Evolutionary conservation across 495 filamentous ascomycete genomes (phyloP), one percentile per base, ranked within the genome.

Genomic region (Gamarada debralockiae): DNA sequence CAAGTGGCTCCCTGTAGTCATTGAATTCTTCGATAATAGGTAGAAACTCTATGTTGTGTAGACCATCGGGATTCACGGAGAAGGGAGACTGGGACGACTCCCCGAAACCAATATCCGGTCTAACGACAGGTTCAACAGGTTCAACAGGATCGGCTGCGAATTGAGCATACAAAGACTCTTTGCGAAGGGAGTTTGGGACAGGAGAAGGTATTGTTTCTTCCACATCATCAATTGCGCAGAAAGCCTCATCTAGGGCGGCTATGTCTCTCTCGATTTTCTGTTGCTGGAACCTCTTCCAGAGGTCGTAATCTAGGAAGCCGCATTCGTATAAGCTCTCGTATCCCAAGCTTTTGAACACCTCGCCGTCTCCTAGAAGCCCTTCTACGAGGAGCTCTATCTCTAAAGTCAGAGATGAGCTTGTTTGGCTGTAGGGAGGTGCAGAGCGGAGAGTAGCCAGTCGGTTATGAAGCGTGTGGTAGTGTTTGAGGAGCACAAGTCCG

Each of bases 181-280:
- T n/a, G n/a, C n/a, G n/a, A n/a, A n/a, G n/a, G n/a, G n/a, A n/a
- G n/a, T n/a, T n/a, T n/a, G n/a, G n/a, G n/a, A n/a, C n/a, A n/a
- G n/a, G n/a, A n/a, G n/a, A n/a, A n/a, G n/a, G n/a, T n/a, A n/a
- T n/a, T n/a, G n/a, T n/a, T n/a, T 44, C 41, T 20, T 22, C 41
- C n/a, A n/a, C n/a, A n/a, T 45, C 23, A 45, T 45, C 42, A 21
- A 45, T 25, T 45, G 42, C 42, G 17, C 42, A 45, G 42, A 45
- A 45, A 2, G 8, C 3, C 7, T 45, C 42, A 25, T 45, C 42
- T 10, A 45, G 42, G 8, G 10, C 15, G 12, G 42, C 17, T 7
- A 45, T 45, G 24, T 45, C 42, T 1, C 17, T 45, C 5, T 45
- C 17, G 42, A 45, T n/a, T 3, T 45, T 45, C 23, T 45, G 42